A percentile compares a stretch with the other conserved stretches of the same genome.
Conservation (phyloP, 2,329 filamentous ascomycete genomes). For the Tothia fuscella region DNA sequence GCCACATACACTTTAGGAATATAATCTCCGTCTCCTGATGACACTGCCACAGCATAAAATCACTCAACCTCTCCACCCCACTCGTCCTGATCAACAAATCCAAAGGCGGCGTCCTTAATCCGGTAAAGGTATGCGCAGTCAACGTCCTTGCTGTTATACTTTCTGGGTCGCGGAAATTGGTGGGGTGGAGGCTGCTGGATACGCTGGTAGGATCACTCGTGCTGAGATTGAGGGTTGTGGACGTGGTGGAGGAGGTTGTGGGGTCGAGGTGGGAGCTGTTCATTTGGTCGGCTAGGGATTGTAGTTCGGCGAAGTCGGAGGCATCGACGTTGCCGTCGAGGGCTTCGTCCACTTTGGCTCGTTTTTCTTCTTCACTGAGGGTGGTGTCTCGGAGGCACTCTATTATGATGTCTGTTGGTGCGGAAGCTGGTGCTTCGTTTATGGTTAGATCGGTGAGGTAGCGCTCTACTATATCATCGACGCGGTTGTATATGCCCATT, state of each 20-base stretch:
- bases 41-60: conserved; percentile 99
- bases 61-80: conserved; percentile 81
- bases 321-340: conserved; percentile 1
- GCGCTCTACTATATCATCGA: conserved; percentile 7
- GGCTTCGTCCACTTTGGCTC: not conserved
- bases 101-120: conserved; percentile 64
- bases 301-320: conserved; percentile 8
- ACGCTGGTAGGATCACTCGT: conserved; percentile 36
- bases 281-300: conserved; percentile 7
- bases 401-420: conserved; percentile 8
- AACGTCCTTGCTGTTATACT: conserved; percentile 74
- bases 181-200: conserved; percentile 42
- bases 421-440: conserved; percentile 3
- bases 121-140: conserved; percentile 75
- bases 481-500: conserved; percentile 6
- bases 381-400: conserved; percentile 5
- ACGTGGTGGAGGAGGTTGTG: conserved; percentile 1
- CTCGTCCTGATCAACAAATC: conserved; percentile 89
- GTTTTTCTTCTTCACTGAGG: conserved; percentile 7
- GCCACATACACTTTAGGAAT: conserved; percentile 87
- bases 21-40: conserved; percentile 87
- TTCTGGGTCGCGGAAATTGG: conserved; percentile 60
- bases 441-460: conserved; percentile 4
- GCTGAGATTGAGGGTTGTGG: conserved; percentile 8
- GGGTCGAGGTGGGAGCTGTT: conserved; percentile 5